These are phyloP conservation scores for Shiraia sp. DNA, from an alignment of 2,329 filamentous ascomycete species.

Conservation along the genomic window DNA sequence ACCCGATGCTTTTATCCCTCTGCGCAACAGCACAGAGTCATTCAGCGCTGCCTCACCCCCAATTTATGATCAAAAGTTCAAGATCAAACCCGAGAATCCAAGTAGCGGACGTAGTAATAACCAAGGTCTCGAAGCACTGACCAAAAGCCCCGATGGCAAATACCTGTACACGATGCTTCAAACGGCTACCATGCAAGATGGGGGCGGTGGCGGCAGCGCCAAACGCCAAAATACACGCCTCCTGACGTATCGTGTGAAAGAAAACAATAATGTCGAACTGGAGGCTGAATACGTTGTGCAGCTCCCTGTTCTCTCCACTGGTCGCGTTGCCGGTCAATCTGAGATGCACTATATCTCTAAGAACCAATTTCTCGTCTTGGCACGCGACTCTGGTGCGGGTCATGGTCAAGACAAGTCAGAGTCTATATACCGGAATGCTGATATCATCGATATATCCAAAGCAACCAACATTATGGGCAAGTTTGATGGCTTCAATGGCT, in stretches of 20 bases:
- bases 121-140: slow-evolving; percentile 74
- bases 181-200: slow-evolving; percentile 58
- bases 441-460: slow-evolving; percentile 66
- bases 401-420: slow-evolving; percentile 57
- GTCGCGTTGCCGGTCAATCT: slow-evolving; percentile 66
- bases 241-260: slow-evolving; percentile 65
- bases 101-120: slow-evolving; percentile 70
- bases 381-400: slow-evolving; percentile 65
- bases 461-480: slow-evolving; percentile 64
- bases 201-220: slow-evolving; percentile 56
- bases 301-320: slow-evolving; percentile 61
- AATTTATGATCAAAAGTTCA: slow-evolving; percentile 57
- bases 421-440: slow-evolving; percentile 69
- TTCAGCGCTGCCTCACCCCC: slow-evolving; percentile 69
- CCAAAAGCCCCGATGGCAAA: slow-evolving; percentile 64
- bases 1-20: slow-evolving; percentile 66
- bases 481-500: slow-evolving; percentile 44
- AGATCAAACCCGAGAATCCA: slow-evolving; percentile 60
- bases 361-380: slow-evolving; percentile 68
- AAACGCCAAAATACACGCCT: slow-evolving; percentile 63
- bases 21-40: slow-evolving; percentile 62
- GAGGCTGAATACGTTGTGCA: slow-evolving; percentile 68
- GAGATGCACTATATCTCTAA: slow-evolving; percentile 68
- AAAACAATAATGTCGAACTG: slow-evolving; percentile 50
- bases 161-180: slow-evolving; percentile 69